These are phyloP conservation scores for Hibiscus syriacus DNA, from an alignment of 345 rosid species.

Conservation along the genomic window DNA sequence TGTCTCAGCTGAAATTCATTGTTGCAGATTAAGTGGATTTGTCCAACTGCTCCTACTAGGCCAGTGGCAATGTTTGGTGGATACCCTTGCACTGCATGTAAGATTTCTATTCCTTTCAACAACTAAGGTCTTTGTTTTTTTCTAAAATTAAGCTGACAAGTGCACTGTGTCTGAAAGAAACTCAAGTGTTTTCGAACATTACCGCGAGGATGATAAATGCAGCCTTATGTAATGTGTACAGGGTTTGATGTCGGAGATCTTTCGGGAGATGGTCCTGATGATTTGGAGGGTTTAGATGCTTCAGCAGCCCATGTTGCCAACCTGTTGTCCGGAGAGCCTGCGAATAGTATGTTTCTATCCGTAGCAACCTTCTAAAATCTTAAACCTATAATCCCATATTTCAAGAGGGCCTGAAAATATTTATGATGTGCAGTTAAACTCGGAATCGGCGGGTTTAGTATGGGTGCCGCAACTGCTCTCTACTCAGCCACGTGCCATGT, in stretches of 20 bases:
- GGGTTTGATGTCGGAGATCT: conserved; percentile 73
- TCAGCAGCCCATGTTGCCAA: conserved; percentile 76
- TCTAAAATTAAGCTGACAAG: background rate
- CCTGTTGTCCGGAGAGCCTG: conserved; percentile 64
- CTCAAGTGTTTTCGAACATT: background rate
- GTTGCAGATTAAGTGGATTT: conserved; percentile 73
- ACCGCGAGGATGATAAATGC: background rate
- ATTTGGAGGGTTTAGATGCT: conserved; percentile 69
- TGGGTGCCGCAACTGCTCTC: conserved; percentile 73
- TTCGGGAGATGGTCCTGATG: conserved; percentile 62
- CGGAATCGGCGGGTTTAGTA: conserved; percentile 77
- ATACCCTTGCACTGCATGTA: conserved; percentile 75
- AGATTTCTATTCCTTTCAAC: conserved; percentile 19
- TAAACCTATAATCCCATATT: background rate
- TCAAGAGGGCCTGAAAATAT: background rate
- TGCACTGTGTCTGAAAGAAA: background rate
- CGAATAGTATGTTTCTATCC: conserved; percentile 40
- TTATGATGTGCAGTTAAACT: conserved; percentile 32
- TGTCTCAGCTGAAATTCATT: conserved; percentile 2
- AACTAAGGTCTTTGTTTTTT: background rate
- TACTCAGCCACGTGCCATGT: conserved; percentile 53
- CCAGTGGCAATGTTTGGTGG: conserved; percentile 67
- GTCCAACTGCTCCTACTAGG: conserved; percentile 78
- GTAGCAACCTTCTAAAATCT: background rate
- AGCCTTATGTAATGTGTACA: conserved; percentile 16